Conservation (phyloP, 352 stramenopile genomes). For the Pythium aphanidermatum region DNA sequence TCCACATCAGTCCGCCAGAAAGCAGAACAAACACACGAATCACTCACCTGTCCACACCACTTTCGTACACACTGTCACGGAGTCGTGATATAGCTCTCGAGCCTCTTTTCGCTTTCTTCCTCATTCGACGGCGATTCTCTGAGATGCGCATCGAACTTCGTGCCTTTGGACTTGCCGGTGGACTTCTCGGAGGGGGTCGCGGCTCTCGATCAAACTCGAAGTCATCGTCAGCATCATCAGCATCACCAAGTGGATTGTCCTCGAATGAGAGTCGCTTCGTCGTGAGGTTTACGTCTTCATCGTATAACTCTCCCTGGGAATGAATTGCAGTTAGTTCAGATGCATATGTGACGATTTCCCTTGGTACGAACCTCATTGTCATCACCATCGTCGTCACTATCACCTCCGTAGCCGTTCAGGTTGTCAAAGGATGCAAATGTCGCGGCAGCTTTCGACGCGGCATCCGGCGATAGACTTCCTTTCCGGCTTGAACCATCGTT, state of each 20-base stretch:
- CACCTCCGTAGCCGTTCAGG: conserved; percentile 39
- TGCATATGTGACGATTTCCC: too few relatives aligned
- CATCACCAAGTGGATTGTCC: conserved; percentile 63
- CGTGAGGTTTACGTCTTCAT: conserved; percentile 58
- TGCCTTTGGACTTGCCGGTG: conserved; percentile 50
- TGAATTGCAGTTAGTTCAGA: too few relatives aligned
- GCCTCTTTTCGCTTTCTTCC: conserved; percentile 46
- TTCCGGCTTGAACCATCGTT: conserved; percentile 72
- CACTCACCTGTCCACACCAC: conserved; percentile 68
- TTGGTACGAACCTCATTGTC: conserved; percentile 79
- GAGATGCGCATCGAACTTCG: conserved; percentile 23
- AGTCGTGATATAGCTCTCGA: conserved; percentile 43
- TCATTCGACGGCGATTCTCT: conserved; percentile 42
- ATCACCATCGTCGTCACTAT: conserved; percentile 82
- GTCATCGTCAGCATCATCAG: conserved; percentile 81
- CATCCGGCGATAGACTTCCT: conserved; percentile 58
- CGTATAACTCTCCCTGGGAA: conserved; percentile 73
- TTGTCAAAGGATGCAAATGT: conserved; percentile 48
- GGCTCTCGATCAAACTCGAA: conserved; percentile 85
- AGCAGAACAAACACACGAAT: too few relatives aligned
- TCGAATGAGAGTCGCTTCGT: conserved; percentile 74
- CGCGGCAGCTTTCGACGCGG: conserved; percentile 39
- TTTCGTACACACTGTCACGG: conserved; percentile 64
- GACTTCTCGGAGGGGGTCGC: conserved; percentile 35
- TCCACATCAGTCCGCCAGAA: not conserved